These are phyloP conservation scores for Pythium phragmiticola DNA, from an alignment of 352 stramenopile species.

Conservation along the genomic window DNA sequence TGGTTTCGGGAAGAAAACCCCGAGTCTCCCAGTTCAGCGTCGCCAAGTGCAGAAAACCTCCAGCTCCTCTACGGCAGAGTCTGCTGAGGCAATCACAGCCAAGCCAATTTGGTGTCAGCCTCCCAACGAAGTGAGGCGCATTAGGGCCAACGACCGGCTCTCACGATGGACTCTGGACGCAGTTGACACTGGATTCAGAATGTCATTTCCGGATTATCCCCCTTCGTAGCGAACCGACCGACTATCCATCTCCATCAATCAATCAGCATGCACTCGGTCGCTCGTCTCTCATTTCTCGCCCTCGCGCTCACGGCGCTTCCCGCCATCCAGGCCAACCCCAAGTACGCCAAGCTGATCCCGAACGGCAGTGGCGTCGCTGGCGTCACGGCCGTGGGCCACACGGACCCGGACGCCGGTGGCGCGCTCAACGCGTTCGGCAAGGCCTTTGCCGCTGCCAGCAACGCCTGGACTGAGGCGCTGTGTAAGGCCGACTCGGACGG, in stretches of 20 bases:
- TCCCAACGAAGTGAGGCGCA: too few relatives aligned
- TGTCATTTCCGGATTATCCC: constrained; percentile 6
- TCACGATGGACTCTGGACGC: not conserved
- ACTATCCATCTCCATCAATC: not conserved
- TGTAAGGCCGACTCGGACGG: constrained; percentile 73
- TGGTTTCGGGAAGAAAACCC: not conserved
- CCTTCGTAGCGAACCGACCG: not conserved
- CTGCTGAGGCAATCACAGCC: too few relatives aligned
- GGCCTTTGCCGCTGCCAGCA: constrained; percentile 50
- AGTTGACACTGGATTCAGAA: not conserved
- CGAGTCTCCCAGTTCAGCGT: not conserved
- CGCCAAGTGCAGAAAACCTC: too few relatives aligned
- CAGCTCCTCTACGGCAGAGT: too few relatives aligned
- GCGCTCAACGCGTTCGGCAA: constrained; percentile 64
- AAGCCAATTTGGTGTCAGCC: too few relatives aligned
- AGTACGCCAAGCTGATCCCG: constrained; percentile 19
- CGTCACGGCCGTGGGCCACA: constrained; percentile 50
- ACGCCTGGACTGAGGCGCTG: constrained; percentile 49
- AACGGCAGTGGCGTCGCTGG: constrained; percentile 20
- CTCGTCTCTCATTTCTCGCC: constrained; percentile 16
- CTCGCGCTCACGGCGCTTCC: constrained; percentile 10
- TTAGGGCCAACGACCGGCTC: too few relatives aligned
- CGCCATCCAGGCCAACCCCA: constrained; percentile 2
- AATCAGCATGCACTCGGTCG: constrained; percentile 9
- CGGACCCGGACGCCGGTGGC: constrained; percentile 36